phyloP scores from a whole-genome alignment of 352 stramenopile species.

The Phytophthora quininea region DNA sequence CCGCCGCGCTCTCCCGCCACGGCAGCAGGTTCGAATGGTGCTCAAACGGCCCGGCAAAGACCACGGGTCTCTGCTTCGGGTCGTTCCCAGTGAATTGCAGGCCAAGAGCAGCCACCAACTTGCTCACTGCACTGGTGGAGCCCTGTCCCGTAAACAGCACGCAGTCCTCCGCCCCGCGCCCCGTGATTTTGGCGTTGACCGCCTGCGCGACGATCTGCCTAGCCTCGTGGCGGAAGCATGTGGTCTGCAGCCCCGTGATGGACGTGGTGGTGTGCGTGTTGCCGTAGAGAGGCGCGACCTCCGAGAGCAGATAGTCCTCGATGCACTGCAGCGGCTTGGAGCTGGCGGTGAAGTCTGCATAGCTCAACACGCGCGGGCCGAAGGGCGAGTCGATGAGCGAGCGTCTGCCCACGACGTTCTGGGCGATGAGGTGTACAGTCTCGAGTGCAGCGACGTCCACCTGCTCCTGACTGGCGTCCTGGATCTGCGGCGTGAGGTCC shows the following conservation, averaged over 20 bases:
- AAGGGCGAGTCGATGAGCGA: slow-evolving; percentile 73
- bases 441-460: slow-evolving; percentile 24
- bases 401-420: slow-evolving; percentile 53
- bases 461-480: slow-evolving; percentile 7
- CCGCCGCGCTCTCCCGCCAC: slow-evolving; percentile 92
- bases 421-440: slow-evolving; percentile 41
- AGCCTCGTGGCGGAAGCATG: slow-evolving; percentile 95
- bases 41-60: slow-evolving; percentile 95
- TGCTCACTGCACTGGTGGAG: slow-evolving; percentile 84
- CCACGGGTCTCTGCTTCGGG: slow-evolving; percentile 57
- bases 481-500: slow-evolving; percentile 53
- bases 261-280: slow-evolving; percentile 97
- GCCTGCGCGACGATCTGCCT: slow-evolving; percentile 93
- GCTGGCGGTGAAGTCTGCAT: slow-evolving; percentile 96
- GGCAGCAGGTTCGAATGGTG: slow-evolving; percentile 98
- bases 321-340: slow-evolving; percentile 87
- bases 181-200: slow-evolving; percentile 90
- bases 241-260: slow-evolving; percentile 82
- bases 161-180: slow-evolving; percentile 90
- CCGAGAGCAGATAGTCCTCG: slow-evolving; percentile 88
- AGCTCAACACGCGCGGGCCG: slow-evolving; percentile 82
- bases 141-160: slow-evolving; percentile 95
- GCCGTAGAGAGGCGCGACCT: slow-evolving; percentile 94
- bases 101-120: slow-evolving; percentile 76
- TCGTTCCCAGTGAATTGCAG: slow-evolving; percentile 32